Evolutionary conservation across 768 basidiomycete genomes (phyloP).

Genomic region (Austroboletus eburneus): DNA sequence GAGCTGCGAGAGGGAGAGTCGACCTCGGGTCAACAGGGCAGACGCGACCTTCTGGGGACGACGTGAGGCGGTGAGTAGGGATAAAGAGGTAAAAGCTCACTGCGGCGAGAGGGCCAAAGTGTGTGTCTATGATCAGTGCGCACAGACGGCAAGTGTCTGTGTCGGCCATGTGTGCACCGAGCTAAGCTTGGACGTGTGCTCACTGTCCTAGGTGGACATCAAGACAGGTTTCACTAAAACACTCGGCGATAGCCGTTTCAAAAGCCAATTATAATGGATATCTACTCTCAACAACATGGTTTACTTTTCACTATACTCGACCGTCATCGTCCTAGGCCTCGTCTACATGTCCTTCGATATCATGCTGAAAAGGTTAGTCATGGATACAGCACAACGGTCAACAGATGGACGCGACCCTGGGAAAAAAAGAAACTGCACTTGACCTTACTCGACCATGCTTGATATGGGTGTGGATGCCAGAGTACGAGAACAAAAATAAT

Average conservation of each 20-base stretch:
- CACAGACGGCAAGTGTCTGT: conserved; percentile 58
- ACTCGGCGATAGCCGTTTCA: conserved; percentile 1
- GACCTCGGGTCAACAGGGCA: conserved; percentile 74
- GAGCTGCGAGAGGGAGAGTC: conserved; percentile 67
- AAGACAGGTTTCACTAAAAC: too few relatives aligned
- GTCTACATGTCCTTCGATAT: conserved; percentile 9
- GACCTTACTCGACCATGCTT: conserved; percentile 22
- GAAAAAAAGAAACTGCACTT: conserved; percentile 24
- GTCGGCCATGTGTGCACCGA: conserved; percentile 50
- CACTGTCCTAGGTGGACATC: too few relatives aligned
- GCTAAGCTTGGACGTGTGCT: too few relatives aligned
- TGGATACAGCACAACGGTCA: conserved; percentile 10
- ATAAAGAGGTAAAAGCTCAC: conserved; percentile 38
- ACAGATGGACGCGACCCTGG: neutral
- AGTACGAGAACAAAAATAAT: conserved; percentile 18
- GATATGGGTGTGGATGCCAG: conserved; percentile 8
- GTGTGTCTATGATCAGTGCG: conserved; percentile 55
- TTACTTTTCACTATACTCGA: neutral
- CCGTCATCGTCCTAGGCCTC: neutral
- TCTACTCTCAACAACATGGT: conserved; percentile 1
- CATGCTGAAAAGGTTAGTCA: conserved; percentile 31
- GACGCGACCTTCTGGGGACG: conserved; percentile 62
- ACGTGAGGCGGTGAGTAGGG: neutral
- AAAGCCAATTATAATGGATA: neutral
- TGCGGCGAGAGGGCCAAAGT: conserved; percentile 63